Evolutionary conservation across 1,139 yeast species (phyloP), one percentile per base, ranked within the genome.

Genomic region (Saccharomycopsis hybrid): DNA sequence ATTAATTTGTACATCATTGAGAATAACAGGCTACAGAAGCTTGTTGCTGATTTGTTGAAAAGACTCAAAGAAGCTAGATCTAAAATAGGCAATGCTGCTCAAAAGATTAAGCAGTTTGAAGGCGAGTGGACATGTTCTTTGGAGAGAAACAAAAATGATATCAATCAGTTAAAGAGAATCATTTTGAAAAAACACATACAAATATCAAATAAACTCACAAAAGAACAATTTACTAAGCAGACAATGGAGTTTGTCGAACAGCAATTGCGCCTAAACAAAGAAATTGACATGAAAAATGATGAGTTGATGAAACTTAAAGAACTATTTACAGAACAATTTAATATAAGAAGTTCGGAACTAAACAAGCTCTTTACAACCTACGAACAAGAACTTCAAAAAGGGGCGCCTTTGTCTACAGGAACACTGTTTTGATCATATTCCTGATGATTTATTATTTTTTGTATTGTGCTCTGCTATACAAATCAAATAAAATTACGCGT

Each of bases 151-250:
- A 35, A 36, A 27, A 29, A 30, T 31, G 54, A 51, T 3, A 44
- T 49, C n/a, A 30, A 18, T 7, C 18, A 30, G 18, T 37, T 51
- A n/a, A 51, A 51, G 41, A 48, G 45, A 33, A 44, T 42, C 7
- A 29, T 51, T 32, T 32, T 51, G 27, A 51, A 51, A 33, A 49
- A 43, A 30, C 54, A 51, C 32, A 29, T 51, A 8, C 46, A 48
- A 28, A 9, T 51, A 13, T 47, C 46, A 2, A 41, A 11, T 25
- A 37, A 40, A 8, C 7, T 48, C 9, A 40, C 13, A 11, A 46
- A 41, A 25, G 45, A 48, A 29, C 45, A 48, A 36, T 35, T 48
- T 9, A 31, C 38, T 13, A 39, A 31, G 11, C 46, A 46, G n/a
- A 9, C 49, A 3, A 13, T 30, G n/a, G 51, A 49, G 27, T 51